Evolutionary conservation across 2,329 filamentous ascomycete genomes (phyloP).

Genomic region (Botrytis galanthina): DNA sequence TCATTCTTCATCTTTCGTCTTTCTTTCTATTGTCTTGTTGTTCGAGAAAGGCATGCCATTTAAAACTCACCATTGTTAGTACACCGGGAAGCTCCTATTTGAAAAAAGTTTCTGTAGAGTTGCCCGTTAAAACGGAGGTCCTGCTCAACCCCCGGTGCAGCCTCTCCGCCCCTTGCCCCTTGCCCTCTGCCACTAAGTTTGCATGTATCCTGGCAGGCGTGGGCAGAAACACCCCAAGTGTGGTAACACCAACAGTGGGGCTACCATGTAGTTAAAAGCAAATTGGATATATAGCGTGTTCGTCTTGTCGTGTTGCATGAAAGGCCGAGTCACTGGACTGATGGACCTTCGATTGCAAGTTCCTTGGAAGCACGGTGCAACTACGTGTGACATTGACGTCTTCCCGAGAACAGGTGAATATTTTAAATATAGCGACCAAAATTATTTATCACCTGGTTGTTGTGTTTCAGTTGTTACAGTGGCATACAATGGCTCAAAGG

Average conservation of each 20-base stretch:
- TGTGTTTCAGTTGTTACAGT: background rate
- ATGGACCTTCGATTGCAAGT: background rate
- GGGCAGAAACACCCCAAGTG: background rate
- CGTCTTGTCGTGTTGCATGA: background rate
- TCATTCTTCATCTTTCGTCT: no score
- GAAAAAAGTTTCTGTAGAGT: background rate
- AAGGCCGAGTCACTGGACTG: background rate
- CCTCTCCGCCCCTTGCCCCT: background rate
- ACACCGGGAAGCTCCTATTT: background rate
- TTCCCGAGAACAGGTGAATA: background rate
- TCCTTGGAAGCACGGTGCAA: no score
- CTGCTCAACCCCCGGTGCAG: background rate
- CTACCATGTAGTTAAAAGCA: background rate
- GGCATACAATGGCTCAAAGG: background rate
- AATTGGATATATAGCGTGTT: background rate
- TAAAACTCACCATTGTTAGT: no score
- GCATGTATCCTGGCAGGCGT: no score
- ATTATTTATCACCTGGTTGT: background rate
- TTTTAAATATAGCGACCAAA: background rate
- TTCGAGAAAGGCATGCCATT: no score
- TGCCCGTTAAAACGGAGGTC: background rate
- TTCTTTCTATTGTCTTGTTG: no score
- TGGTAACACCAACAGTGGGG: background rate
- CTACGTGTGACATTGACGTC: background rate
- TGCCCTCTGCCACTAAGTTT: background rate